Percentiles rank a stretch among this genome's conserved stretches.
These are phyloP conservation scores for Fusarium nanum DNA, from an alignment of 2,329 filamentous ascomycete genomes.

Conservation along the genomic window DNA sequence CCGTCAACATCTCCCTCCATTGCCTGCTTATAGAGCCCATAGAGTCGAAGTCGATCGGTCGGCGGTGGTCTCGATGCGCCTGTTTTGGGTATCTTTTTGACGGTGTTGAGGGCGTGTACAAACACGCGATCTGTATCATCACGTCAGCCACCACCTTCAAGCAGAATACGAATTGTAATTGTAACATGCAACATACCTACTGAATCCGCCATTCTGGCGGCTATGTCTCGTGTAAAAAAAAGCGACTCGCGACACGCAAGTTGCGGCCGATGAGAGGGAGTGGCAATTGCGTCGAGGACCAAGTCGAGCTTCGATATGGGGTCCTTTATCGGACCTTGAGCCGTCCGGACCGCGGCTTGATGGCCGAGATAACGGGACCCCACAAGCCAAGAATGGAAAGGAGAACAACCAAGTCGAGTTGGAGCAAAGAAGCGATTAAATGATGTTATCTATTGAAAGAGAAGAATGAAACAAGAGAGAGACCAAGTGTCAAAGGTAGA, in stretches of 20 bases:
- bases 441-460: conserved; percentile 4
- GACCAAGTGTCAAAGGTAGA: conserved; percentile 10
- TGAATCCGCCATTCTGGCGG: conserved; percentile 46
- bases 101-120: conserved; percentile 97
- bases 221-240: conserved; percentile 18
- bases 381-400: conserved; percentile 33
- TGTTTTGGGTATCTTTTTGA: conserved; percentile 96
- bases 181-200: conserved; percentile 43
- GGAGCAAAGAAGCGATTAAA: conserved; percentile 3
- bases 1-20: conserved; percentile 98
- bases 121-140: conserved; percentile 86
- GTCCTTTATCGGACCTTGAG: conserved; percentile 44
- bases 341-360: conserved; percentile 47
- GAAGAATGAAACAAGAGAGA: conserved; percentile 10
- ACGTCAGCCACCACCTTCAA: conserved; percentile 31
- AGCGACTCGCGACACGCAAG: conserved; percentile 30
- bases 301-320: conserved; percentile 34
- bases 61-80: conserved; percentile 90
- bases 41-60: conserved; percentile 86
- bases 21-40: conserved; percentile 98
- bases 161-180: background rate
- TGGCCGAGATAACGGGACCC: conserved; percentile 45
- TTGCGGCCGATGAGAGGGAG: conserved; percentile 25
- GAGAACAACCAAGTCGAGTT: conserved; percentile 9
- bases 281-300: conserved; percentile 30